Evolutionary conservation across 73 alveolate genomes (phyloP), one percentile per base, ranked within the genome.

Genomic region (Paramecium tetraurelia): DNA sequence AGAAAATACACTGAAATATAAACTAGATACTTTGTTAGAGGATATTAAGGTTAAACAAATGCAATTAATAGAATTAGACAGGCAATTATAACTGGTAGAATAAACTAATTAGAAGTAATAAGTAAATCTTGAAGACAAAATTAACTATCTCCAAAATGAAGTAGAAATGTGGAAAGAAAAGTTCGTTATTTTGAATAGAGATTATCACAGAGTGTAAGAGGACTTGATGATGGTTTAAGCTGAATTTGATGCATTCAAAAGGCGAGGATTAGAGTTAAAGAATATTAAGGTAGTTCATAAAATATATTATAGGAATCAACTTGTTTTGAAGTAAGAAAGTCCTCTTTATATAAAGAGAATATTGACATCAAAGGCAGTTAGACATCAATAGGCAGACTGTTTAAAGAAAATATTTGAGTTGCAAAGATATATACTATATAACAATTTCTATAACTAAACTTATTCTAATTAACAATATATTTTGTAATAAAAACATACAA

Each of bases 151-250:
- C 0, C 8, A 46, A 21, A 80, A 80, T 20, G 90, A 80, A 22
- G 75, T 48, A 3, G 90, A 48, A 44, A 44, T 24, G 33, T 80
- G 90, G 90, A 80, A 80, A 80, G 41, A 80, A 10, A 80, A 80
- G 7, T 80, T 80, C 31, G 43, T 48, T 10, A 46, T 24, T 80
- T 80, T 80, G 18, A 80, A 80, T 80, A 80, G 75, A 24, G 90
- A 80, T 14, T 80, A 80, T 48, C 90, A 80, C 31, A 80, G 72
- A 80, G 57, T 24, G 3, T 48, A 44, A 5, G 90, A 80, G 48
- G 90, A 80, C 4, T 80, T 80, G 29, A 80, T 80, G 90, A 44
- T 80, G 90, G 57, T 48, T 20, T 44, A 80, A 63, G 90, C 90
- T 5, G 90, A 80, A n/a, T 80, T 80, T 21, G 90, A 80, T 1